Evolutionary conservation across 2,329 filamentous ascomycete species (phyloP).

Genomic region (Chaetomiaceae sp.): DNA sequence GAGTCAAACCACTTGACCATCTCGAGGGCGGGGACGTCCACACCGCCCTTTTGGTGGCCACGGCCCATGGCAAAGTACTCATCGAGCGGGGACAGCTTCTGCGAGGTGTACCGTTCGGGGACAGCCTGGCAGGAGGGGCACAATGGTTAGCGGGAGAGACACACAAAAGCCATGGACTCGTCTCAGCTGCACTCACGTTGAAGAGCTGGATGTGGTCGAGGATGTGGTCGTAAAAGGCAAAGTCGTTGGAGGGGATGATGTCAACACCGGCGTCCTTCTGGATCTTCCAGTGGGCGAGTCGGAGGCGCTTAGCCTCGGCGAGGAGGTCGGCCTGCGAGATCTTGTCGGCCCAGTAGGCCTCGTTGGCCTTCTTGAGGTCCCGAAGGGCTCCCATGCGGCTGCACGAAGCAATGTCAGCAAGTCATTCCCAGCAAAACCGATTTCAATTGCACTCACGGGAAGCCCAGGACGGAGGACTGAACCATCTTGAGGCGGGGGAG

Average conservation of each 20-base stretch:
- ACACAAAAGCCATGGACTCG: slow-evolving; percentile 12
- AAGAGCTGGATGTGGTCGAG: slow-evolving; percentile 98
- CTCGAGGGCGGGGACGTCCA: slow-evolving; percentile 91
- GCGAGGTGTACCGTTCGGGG: slow-evolving; percentile 87
- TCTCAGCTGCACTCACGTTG: slow-evolving; percentile 57
- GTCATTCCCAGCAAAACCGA: slow-evolving; percentile 41
- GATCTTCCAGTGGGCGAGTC: slow-evolving; percentile 97
- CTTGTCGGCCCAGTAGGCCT: slow-evolving; percentile 96
- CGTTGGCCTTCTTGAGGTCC: slow-evolving; percentile 99
- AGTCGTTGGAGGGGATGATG: slow-evolving; percentile 98
- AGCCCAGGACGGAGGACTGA: slow-evolving; percentile 80
- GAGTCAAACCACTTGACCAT: slow-evolving; percentile 99
- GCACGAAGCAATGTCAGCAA: slow-evolving; percentile 45
- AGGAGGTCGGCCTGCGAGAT: slow-evolving; percentile 86
- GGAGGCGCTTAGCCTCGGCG: slow-evolving; percentile 91
- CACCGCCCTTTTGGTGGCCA: slow-evolving; percentile 90
- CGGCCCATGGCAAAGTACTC: slow-evolving; percentile 99
- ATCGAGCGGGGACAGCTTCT: slow-evolving; percentile 82
- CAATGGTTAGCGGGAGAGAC: slow-evolving; percentile 2
- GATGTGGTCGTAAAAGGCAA: slow-evolving; percentile 97
- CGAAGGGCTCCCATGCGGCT: slow-evolving; percentile 90
- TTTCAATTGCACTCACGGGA: slow-evolving; percentile 54
- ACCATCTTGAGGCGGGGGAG: slow-evolving; percentile 41
- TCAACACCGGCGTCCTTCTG: slow-evolving; percentile 98
- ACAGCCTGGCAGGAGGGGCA: slow-evolving; percentile 55